Evolutionary conservation across 192 early-diverging fungal genomes (phyloP), one percentile per base, ranked within the genome.

Genomic region (Allomyces macrogynus): DNA sequence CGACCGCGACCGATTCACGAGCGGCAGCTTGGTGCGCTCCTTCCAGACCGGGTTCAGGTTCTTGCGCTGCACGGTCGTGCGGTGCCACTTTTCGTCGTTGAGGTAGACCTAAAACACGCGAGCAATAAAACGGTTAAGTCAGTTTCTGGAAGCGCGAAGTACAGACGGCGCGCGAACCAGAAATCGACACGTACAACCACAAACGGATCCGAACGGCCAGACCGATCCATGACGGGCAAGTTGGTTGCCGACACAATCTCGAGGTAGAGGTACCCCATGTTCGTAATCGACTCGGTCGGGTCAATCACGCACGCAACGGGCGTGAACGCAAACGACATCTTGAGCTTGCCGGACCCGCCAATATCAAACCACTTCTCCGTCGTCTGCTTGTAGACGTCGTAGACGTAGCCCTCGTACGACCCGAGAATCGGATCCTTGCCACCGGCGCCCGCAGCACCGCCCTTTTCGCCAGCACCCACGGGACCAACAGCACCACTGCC

Each of bases 201-300:
- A 63, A 81, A 90, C 7, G 89, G 89, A 65, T 90, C 87, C 61
- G 82, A 85, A 0, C 78, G 75, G 22, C 88, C 88, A 10, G 79
- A 77, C 25, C 82, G 80, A 72, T 90, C 88, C 9, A 80, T 86
- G 42, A 84, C 84, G 12, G 78, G 78, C 66, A 90, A 68, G 62
- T 85, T 76, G 20, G 68, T 70, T 0, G 80, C 87, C 4, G 76
- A 76, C 1, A 82, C 60, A 22, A 84, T 70, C 12, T 77, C 82
- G 60, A 90, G 74, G 0, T 75, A 75, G 63, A 90, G 68, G 63
- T 72, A 79, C 60, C 88, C 88, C 75, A 80, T 79, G 67, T 88
- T 74, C 11, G 75, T 69, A 42, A 80, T 75, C 64, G 72, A 75
- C 70, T 80, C 79, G 5, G 65, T 54, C n/a, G 72, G 61, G 61